Conservation (phyloP, 2,329 filamentous ascomycete species). For the Aspergillus vadensis region DNA sequence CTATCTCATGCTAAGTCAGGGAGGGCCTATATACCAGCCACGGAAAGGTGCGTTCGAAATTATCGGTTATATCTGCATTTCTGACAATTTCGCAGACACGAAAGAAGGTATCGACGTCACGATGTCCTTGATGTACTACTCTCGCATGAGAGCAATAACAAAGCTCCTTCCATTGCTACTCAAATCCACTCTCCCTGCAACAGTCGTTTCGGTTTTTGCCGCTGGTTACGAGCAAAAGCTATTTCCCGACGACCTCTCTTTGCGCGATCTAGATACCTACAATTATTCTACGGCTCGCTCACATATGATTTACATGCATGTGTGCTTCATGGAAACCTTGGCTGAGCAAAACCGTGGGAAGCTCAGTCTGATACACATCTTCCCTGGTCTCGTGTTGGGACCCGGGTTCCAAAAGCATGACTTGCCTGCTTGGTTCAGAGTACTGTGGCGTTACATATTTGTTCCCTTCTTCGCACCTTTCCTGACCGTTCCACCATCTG, state of each 20-base stretch:
- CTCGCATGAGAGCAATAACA: constrained; percentile 8
- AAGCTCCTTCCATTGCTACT: constrained; percentile 8
- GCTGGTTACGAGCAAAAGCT: constrained; percentile 4
- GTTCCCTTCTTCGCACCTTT: constrained; percentile 1
- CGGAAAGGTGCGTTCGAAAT: background rate
- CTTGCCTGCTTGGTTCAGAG: constrained; percentile 8
- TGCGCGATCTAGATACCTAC: background rate
- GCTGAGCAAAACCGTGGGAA: constrained; percentile 2
- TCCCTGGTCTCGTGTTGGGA: constrained; percentile 9
- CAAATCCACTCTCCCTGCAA: constrained; percentile 5
- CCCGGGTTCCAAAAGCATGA: background rate
- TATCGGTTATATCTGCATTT: background rate
- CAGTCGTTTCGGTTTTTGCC: constrained; percentile 7
- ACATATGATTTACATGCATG: constrained; percentile 13
- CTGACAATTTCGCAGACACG: background rate
- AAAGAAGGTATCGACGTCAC: constrained; percentile 10
- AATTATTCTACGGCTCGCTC: constrained; percentile 6
- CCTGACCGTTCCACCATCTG: background rate
- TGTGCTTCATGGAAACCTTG: constrained; percentile 4
- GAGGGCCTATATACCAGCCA: background rate
- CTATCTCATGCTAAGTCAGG: constrained; percentile 11
- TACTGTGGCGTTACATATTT: constrained; percentile 6
- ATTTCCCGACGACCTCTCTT: constrained; percentile 7
- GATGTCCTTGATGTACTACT: constrained; percentile 12
- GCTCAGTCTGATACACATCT: constrained; percentile 8